Percentiles rank a stretch among this genome's conserved stretches.
Conservation (phyloP, 2,329 filamentous ascomycete species). For the Fragosphaeria purpurea region DNA sequence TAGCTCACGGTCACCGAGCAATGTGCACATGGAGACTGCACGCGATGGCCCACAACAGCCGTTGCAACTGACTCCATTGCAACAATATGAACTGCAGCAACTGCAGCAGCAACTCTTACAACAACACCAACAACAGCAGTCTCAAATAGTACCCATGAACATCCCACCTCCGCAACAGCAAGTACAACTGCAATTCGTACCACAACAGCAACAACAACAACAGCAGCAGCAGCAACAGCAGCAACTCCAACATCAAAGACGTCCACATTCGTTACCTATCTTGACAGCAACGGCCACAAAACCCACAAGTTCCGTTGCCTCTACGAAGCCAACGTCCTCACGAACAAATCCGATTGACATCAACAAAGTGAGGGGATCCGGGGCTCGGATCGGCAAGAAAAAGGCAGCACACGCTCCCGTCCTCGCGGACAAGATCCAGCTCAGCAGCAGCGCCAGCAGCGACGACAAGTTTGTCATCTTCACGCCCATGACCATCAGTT, state of each 20-base stretch:
- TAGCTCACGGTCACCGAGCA: conserved; percentile 19
- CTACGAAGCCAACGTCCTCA: not conserved
- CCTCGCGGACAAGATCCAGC: conserved; percentile 6
- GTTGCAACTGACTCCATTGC: not conserved
- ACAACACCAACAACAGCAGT: conserved; percentile 2
- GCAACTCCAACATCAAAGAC: not conserved
- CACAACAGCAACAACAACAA: not conserved
- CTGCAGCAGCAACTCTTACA: not conserved
- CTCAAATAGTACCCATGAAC: not conserved
- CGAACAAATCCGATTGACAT: conserved; percentile 16
- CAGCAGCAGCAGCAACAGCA: conserved; percentile 1
- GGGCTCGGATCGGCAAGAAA: conserved; percentile 33
- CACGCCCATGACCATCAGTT: conserved; percentile 42
- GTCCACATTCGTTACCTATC: not conserved
- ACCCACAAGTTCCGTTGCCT: conserved; percentile 4
- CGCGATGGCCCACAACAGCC: no score
- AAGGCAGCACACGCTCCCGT: conserved; percentile 17
- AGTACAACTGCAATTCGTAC: not conserved
- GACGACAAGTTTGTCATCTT: conserved; percentile 44
- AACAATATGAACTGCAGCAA: conserved; percentile 7
- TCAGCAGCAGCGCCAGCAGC: conserved; percentile 13
- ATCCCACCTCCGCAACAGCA: not conserved
- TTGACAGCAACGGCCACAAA: not conserved
- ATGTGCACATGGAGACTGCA: conserved; percentile 17
- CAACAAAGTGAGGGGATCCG: conserved; percentile 33